Base-by-base conservation (phyloP, 441 rosid species). In the Erysimum pusillum region DNA sequence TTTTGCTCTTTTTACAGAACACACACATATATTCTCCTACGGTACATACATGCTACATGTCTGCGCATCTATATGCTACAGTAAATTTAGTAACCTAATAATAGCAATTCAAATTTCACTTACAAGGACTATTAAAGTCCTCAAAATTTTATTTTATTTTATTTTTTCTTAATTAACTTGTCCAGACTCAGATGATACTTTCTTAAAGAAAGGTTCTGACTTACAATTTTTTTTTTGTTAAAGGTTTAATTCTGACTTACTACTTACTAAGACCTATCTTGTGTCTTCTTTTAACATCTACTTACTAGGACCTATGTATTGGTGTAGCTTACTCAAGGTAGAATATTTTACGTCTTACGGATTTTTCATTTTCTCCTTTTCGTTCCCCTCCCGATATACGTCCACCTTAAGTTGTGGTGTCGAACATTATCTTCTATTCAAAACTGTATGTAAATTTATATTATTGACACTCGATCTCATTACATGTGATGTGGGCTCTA, bases 401-500 rank as follows among this genome's bases (percentile, higher is more conserved):
- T 60, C 63, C 69, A 61, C 74, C 69, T 32, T 18, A 51, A 60
- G 63, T 18, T 68, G 63, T 67, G 48, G 51, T 41, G 74, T 75
- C 48, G 1, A 68, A 42, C 69, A 71, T 76, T 68, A 68, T 76
- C 74, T 60, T 53, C 32, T 52, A 51, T 51, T 31, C 63, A 60
- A 38, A 60, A 31, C 17, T 58, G 36, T 67, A 39, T 32, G 63
- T 67, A 75, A 42, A 52, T 17, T 18, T 15, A 36, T 49, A 49
- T 51, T 61, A 69, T 69, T 11, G 57, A 52, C 32, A 17, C 5
- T 61, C 18, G 57, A 61, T 41, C 63, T 62, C 63, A 52, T 42
- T 68, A 68, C 75, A 76, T 76, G 79, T 76, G 69, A 61, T 61
- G 69, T 76, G 69, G 74, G 79, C 60, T 74, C 73, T 66, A 67